phyloP scores from a whole-genome alignment of 805 yeast species.

The Diddensiella santjacobensis region DNA sequence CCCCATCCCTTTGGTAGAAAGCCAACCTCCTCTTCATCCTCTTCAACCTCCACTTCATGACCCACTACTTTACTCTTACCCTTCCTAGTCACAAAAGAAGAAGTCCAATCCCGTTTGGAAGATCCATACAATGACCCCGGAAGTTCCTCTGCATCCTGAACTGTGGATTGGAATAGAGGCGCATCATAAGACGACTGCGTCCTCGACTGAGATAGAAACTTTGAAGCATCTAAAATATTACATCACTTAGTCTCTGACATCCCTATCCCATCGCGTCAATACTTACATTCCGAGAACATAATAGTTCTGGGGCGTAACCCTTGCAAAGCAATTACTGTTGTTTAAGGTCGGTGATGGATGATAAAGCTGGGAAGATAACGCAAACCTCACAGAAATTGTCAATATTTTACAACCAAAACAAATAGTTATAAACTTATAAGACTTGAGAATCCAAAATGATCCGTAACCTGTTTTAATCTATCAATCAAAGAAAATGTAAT shows the following conservation, averaged over 20 bases:
- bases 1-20: conserved; percentile 8
- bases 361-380: too few relatives aligned
- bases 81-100: conserved; percentile 8
- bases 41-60: conserved; percentile 15
- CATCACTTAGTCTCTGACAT: too few relatives aligned
- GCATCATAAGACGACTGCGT: conserved; percentile 29
- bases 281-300: conserved; percentile 30
- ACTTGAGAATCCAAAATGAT: too few relatives aligned
- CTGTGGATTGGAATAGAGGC: conserved; percentile 29
- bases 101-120: conserved; percentile 15
- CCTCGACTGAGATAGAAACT: conserved; percentile 34
- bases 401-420: too few relatives aligned
- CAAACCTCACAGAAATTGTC: too few relatives aligned
- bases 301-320: conserved; percentile 1
- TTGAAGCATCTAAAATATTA: conserved; percentile 31
- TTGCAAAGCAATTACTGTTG: too few relatives aligned
- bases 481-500: too few relatives aligned
- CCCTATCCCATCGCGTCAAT: too few relatives aligned
- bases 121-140: conserved; percentile 18
- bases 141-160: conserved; percentile 21
- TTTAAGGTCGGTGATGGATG: too few relatives aligned
- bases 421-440: too few relatives aligned
- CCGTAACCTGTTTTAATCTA: too few relatives aligned
- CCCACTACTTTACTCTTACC: conserved; percentile 4
- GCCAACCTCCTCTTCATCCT: conserved; percentile 10